phyloP scores from a whole-genome alignment of 139 green algal species.

The Tetraselmis chui region DNA sequence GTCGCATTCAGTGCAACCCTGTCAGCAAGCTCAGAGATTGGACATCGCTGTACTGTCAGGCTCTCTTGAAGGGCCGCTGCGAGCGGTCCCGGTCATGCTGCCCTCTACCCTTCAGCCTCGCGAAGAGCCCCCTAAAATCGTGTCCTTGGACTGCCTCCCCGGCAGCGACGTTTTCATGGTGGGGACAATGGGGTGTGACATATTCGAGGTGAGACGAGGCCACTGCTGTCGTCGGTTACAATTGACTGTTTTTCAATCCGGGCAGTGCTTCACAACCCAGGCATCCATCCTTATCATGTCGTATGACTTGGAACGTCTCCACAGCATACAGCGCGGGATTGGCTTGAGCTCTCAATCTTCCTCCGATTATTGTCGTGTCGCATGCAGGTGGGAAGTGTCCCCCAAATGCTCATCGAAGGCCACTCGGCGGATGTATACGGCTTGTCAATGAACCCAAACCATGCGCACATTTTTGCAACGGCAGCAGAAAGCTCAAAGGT shows the following conservation, averaged over 20 bases:
- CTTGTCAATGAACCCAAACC: conserved; percentile 40
- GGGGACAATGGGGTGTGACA: conserved; percentile 24
- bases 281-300: too few species aligned
- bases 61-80: too few species aligned
- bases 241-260: too few species aligned
- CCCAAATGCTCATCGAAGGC: conserved; percentile 47
- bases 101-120: not conserved
- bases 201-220: not conserved
- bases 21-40: too few species aligned
- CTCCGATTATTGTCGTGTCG: too few species aligned
- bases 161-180: conserved; percentile 26
- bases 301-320: too few species aligned
- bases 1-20: too few species aligned
- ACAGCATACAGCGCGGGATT: too few species aligned
- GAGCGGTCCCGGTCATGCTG: not conserved
- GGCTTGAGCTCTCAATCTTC: too few species aligned
- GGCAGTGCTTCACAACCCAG: too few species aligned
- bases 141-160: not conserved
- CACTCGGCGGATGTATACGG: conserved; percentile 48
- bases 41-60: too few species aligned
- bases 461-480: conserved; percentile 41
- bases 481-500: conserved; percentile 26
- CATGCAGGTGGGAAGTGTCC: not conserved
- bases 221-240: too few species aligned
- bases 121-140: not conserved